These are phyloP conservation scores for Torulaspora indica DNA, from an alignment of 805 yeast genomes.

Conservation along the genomic window DNA sequence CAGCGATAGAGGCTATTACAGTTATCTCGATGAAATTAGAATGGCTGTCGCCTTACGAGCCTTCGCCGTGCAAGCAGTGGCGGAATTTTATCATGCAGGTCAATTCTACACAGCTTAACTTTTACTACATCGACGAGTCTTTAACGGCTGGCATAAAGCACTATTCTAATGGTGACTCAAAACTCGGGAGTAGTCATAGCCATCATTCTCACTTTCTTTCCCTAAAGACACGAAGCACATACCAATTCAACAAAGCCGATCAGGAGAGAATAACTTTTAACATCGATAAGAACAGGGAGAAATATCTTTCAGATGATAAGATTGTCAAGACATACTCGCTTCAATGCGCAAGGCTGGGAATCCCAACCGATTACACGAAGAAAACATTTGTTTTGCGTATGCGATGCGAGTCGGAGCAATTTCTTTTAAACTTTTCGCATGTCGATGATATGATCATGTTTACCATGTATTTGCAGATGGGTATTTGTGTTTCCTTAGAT, in stretches of 20 bases:
- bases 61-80: slow-evolving; percentile 68
- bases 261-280: slow-evolving; percentile 24
- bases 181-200: slow-evolving; percentile 14
- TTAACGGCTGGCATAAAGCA: slow-evolving; percentile 32
- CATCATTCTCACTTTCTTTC: slow-evolving; percentile 17
- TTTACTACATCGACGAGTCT: slow-evolving; percentile 46
- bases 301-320: slow-evolving; percentile 34
- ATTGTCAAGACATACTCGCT: slow-evolving; percentile 66
- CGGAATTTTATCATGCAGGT: slow-evolving; percentile 60
- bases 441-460: slow-evolving; percentile 70
- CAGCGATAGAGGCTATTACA: slow-evolving; percentile 60
- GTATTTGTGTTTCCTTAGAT: slow-evolving; percentile 77
- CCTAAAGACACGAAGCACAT: slow-evolving; percentile 18
- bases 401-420: slow-evolving; percentile 79
- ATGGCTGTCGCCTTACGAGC: slow-evolving; percentile 72
- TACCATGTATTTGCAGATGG: slow-evolving; percentile 68
- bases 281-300: slow-evolving; percentile 20
- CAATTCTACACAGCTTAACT: slow-evolving; percentile 80
- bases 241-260: slow-evolving; percentile 29
- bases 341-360: slow-evolving; percentile 78
- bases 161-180: slow-evolving; percentile 26
- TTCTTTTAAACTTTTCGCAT: slow-evolving; percentile 58
- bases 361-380: slow-evolving; percentile 80
- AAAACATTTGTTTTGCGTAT: slow-evolving; percentile 63
- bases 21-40: slow-evolving; percentile 62